Base-by-base conservation (phyloP, 768 basidiomycete genomes). In the Russula sp. region DNA sequence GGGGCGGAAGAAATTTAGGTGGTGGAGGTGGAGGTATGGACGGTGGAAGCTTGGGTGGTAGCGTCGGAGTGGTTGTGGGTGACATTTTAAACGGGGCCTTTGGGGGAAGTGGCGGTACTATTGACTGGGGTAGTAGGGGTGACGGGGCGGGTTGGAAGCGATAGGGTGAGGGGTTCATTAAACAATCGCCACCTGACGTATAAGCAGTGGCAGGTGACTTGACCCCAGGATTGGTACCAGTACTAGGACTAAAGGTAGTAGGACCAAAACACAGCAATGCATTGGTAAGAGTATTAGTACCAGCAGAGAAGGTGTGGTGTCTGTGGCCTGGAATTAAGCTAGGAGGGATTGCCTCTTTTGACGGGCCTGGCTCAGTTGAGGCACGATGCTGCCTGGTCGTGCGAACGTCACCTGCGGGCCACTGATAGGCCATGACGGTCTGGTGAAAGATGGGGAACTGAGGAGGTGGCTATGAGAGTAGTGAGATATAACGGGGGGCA, bases 61-160 rank as follows among this genome's bases (percentile, higher is more conserved):
- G 38, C 13, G 40, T 36, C 1, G 58, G 63, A 9, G 68, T 55
- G 44, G 28, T 57, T n/a, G 55, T 38, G 7, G 64, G 59, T 22
- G 54, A 24, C 22, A 8, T 52, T 57, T 42, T 13, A 48, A 48
- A 9, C 2, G 59, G 67, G 11, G 60, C 9, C 42, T 67, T 67
- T 13, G 60, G 67, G 3, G 67, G 64, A 18, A 58, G 59, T 14
- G 59, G 67, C 7, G 67, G 67, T n/a, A 53, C 34, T 20, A 28
- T 22, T 28, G 62, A 9, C 13, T 56, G 50, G 0, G 24, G 46
- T 40, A 18, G 26, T 36, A 18, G 38, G 30, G 8, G 48, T 26
- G 54, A 55, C 24, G 22, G 38, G 16, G 52, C 52, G 5, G 20
- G 24, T 44, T 46, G 63, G 13, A 24, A 10, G 20, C 30, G 60